Conservation (phyloP, 805 yeast species). For the Wickerhamiella sergipiensis region DNA sequence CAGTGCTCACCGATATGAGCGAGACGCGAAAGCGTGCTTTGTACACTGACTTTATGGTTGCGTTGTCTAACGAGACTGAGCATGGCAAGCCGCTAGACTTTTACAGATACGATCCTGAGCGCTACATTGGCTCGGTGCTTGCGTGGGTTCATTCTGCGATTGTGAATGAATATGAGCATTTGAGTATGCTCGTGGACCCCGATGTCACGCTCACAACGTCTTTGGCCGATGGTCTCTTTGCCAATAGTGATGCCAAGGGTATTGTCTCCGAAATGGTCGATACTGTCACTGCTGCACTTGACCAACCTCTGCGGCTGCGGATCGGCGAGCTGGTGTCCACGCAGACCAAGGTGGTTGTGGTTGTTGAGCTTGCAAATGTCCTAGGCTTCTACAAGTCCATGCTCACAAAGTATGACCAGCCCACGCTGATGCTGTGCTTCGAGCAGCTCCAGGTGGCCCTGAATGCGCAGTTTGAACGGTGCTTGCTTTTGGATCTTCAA, state of each 20-base stretch:
- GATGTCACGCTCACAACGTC: conserved; percentile 16
- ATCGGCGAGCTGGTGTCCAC: conserved; percentile 56
- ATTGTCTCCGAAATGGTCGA: conserved; percentile 24
- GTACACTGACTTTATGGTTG: conserved; percentile 48
- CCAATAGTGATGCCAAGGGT: conserved; percentile 6
- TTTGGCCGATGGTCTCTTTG: conserved; percentile 4
- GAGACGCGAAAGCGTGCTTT: conserved; percentile 54
- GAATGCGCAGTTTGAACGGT: conserved; percentile 30
- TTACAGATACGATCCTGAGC: conserved; percentile 63
- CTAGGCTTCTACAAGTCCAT: conserved; percentile 54
- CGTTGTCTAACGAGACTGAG: conserved; percentile 20
- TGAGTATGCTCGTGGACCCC: conserved; percentile 45
- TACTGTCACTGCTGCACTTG: conserved; percentile 38
- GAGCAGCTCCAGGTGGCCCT: conserved; percentile 25
- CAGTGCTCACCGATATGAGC: conserved; percentile 47
- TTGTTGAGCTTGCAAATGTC: conserved; percentile 48
- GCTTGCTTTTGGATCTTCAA: conserved; percentile 23
- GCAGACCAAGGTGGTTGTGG: conserved; percentile 42
- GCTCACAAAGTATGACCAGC: conserved; percentile 36
- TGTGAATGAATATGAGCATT: conserved; percentile 74
- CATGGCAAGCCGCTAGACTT: conserved; percentile 40
- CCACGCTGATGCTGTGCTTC: conserved; percentile 18
- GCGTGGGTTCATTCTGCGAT: conserved; percentile 80
- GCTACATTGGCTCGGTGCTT: conserved; percentile 74
- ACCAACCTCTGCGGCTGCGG: conserved; percentile 47